Base-by-base conservation (phyloP, 495 filamentous ascomycete genomes). In the Aspergillus cavernicola region DNA sequence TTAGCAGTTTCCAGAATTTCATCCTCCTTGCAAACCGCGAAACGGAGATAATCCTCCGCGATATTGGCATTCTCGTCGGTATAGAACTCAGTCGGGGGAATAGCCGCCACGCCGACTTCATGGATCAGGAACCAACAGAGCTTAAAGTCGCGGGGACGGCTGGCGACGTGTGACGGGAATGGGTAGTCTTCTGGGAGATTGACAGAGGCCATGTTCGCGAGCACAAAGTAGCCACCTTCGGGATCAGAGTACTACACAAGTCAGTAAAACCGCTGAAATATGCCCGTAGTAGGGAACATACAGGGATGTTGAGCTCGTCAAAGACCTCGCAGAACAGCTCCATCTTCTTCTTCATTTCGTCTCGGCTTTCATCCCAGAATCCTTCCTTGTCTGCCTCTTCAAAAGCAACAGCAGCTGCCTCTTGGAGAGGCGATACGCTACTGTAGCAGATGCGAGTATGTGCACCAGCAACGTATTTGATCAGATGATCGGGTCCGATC, bases 361-460 rank as follows among this genome's bases (percentile, higher is more conserved):
- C 68, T 52, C 89, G 85, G 45, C 85, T 85, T 44, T 83, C 67
- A n/a, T 92, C 84, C 93, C 93, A 98, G 79, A 97, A 98, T 19
- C 84, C 82, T 37, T 88, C 69, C 22, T 80, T 71, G 29, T 95
- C 90, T 15, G 93, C 93, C 64, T 90, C 74, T 66, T 98, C 93
- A 60, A 97, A 96, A 11, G 90, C 93, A 23, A 96, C 88, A 2
- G 93, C 93, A n/a, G 89, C 88, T 9, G 93, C 93, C 71, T 98
- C 93, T 67, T 98, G 93, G 0, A 97, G 80, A 1, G 93, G 93
- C 3, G 87, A 92, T 3, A 97, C 92, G 41, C 86, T 91, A 44
- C 86, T 89, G 76, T 93, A 98, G 76, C 93, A 98, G 60, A 98
- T 96, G 19, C 93, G 82, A 1, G 93, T 97, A 71, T 98, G 93